phyloP scores from a whole-genome alignment of 2,329 filamentous ascomycete species.

The Bipolaris victoriae region DNA sequence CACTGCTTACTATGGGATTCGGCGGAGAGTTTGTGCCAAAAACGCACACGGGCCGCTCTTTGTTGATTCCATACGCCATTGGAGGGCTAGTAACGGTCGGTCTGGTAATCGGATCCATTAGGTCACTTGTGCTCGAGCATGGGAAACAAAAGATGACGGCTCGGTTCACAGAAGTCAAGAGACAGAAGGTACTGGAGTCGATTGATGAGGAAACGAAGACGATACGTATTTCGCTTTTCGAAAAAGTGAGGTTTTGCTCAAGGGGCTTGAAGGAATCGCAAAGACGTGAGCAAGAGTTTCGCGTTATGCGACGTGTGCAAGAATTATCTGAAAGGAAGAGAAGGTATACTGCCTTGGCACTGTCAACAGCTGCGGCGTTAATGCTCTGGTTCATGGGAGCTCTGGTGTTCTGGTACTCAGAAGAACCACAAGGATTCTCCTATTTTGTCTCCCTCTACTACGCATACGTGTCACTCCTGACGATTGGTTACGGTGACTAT shows the following conservation, averaged over 20 bases:
- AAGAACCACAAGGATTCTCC: constrained; percentile 55
- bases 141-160: constrained; percentile 59
- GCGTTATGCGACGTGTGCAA: constrained; percentile 52
- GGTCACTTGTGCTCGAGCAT: constrained; percentile 57
- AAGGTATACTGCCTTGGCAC: constrained; percentile 50
- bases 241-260: constrained; percentile 51
- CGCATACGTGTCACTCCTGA: constrained; percentile 59
- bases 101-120: constrained; percentile 61
- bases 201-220: constrained; percentile 50
- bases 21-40: constrained; percentile 58
- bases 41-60: constrained; percentile 57
- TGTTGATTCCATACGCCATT: constrained; percentile 62
- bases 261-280: constrained; percentile 47
- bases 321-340: constrained; percentile 43
- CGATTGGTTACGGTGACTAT: constrained; percentile 63
- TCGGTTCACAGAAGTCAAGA: constrained; percentile 57
- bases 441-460: constrained; percentile 63
- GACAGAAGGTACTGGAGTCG: constrained; percentile 51
- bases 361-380: constrained; percentile 49
- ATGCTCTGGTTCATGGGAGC: constrained; percentile 57
- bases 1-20: constrained; percentile 62
- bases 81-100: constrained; percentile 62
- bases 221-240: constrained; percentile 52
- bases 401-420: constrained; percentile 56
- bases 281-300: constrained; percentile 57